A percentile compares a stretch with the other conserved stretches of the same genome.
These are phyloP conservation scores for Lactifluus subvellereus DNA, from an alignment of 768 basidiomycete genomes.

Conservation along the genomic window DNA sequence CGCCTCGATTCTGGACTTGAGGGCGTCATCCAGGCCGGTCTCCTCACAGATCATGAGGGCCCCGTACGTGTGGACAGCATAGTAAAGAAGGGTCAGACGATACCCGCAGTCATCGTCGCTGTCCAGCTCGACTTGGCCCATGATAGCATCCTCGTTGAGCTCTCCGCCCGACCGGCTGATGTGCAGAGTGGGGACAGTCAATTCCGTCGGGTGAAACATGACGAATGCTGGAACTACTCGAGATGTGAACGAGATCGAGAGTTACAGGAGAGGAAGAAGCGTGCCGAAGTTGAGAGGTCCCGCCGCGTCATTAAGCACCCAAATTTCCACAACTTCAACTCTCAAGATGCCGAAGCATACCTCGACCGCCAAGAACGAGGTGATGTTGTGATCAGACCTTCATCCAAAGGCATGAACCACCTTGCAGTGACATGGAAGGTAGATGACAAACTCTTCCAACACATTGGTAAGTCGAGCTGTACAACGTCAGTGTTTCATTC, in stretches of 20 bases:
- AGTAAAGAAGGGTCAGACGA: conserved; percentile 72
- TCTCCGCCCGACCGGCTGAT: conserved; percentile 66
- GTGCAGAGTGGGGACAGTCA: conserved; percentile 55
- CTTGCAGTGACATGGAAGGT: conserved; percentile 99
- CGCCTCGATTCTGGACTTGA: conserved; percentile 94
- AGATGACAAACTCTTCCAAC: conserved; percentile 91
- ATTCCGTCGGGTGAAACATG: conserved; percentile 53
- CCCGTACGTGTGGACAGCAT: conserved; percentile 33
- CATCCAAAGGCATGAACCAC: conserved; percentile 89
- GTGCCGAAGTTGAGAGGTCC: conserved; percentile 71
- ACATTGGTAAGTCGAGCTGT: conserved; percentile 63
- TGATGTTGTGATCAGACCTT: conserved; percentile 94
- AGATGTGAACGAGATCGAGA: conserved; percentile 65
- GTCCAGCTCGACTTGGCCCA: conserved; percentile 56
- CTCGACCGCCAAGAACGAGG: conserved; percentile 88
- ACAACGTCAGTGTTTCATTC: neutral
- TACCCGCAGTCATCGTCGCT: conserved; percentile 73
- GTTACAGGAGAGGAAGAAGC: conserved; percentile 73
- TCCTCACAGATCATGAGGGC: conserved; percentile 47
- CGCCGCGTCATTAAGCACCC: conserved; percentile 94
- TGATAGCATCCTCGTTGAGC: conserved; percentile 61
- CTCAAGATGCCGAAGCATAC: conserved; percentile 81
- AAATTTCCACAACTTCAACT: conserved; percentile 94
- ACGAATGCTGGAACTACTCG: conserved; percentile 60
- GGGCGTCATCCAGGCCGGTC: conserved; percentile 60